phyloP scores from a whole-genome alignment of 805 yeast genomes.

The Vanderwaltozyma polyspora region DNA sequence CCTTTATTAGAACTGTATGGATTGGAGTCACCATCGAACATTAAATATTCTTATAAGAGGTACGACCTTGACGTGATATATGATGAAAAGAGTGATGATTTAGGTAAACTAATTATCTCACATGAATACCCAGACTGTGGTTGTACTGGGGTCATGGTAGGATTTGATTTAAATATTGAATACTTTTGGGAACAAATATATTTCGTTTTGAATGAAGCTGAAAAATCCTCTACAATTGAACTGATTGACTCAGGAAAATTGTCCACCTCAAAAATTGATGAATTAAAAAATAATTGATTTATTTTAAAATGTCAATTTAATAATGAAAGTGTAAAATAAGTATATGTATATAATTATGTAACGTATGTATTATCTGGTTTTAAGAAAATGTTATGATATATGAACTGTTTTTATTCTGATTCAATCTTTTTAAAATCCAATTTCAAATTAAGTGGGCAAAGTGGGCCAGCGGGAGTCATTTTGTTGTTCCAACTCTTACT shows the following conservation, averaged over 20 bases:
- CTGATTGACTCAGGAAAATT: not conserved
- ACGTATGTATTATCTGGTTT: no score
- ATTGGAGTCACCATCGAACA: slow-evolving; percentile 14
- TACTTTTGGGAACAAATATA: slow-evolving; percentile 39
- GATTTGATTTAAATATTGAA: slow-evolving; percentile 30
- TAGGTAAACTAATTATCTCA: slow-evolving; percentile 36
- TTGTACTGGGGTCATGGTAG: slow-evolving; percentile 30
- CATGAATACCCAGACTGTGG: slow-evolving; percentile 19
- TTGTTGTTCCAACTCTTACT: slow-evolving; percentile 37
- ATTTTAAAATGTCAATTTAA: not conserved
- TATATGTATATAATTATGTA: no score
- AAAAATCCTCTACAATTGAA: slow-evolving; percentile 20
- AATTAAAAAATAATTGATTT: not conserved
- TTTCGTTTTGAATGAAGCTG: slow-evolving; percentile 30
- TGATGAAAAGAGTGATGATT: slow-evolving; percentile 38
- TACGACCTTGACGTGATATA: slow-evolving; percentile 18
- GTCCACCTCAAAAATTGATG: not conserved
- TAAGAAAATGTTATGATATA: no score
- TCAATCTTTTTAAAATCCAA: slow-evolving; percentile 12
- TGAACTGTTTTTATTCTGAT: not conserved
- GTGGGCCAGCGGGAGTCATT: slow-evolving; percentile 49
- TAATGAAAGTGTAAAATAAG: no score
- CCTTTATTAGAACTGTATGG: slow-evolving; percentile 39
- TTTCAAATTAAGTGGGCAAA: slow-evolving; percentile 35
- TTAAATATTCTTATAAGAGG: slow-evolving; percentile 14